Percentiles rank a stretch among this genome's conserved stretches.
Evolutionary conservation across 352 stramenopile species (phyloP).

Genomic region (Pythium aphanidermatum): DNA sequence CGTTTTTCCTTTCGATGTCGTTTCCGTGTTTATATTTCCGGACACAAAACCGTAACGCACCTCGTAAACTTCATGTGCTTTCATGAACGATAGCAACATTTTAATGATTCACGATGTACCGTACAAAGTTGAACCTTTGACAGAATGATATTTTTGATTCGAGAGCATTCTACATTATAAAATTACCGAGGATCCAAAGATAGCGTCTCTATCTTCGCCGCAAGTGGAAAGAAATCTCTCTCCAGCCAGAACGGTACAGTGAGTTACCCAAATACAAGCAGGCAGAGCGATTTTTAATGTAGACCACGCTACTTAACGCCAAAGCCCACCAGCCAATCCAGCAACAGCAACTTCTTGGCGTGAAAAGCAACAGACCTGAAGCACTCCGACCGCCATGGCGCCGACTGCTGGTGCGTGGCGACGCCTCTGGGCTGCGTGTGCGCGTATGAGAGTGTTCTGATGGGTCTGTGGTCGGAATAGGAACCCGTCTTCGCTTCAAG

Average conservation of each 20-base stretch:
- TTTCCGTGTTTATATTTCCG: conserved; percentile 21
- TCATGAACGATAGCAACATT: not conserved
- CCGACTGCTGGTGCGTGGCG: conserved; percentile 36
- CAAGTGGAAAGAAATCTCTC: conserved; percentile 21
- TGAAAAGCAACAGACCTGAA: conserved; percentile 18
- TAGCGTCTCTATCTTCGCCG: conserved; percentile 16
- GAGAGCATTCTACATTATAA: conserved; percentile 5
- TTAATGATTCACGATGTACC: too few relatives aligned
- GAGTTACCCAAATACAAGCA: not conserved
- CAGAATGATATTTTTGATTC: not conserved
- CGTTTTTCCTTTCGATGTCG: conserved; percentile 19
- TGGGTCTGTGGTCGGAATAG: conserved; percentile 15
- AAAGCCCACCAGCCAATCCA: conserved; percentile 20
- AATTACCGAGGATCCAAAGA: conserved; percentile 15
- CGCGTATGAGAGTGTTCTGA: not conserved
- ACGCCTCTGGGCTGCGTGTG: not conserved
- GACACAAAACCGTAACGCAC: conserved; percentile 17
- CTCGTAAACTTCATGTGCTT: not conserved
- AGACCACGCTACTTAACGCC: conserved; percentile 7
- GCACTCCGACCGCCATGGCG: conserved; percentile 24
- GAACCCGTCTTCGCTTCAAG: conserved; percentile 70
- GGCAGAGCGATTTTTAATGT: conserved; percentile 11
- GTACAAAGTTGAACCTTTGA: not conserved
- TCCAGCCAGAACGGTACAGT: conserved; percentile 3
- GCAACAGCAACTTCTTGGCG: conserved; percentile 9